Evolutionary conservation across 2,329 filamentous ascomycete species (phyloP).

Genomic region (Fonsecaea nubica): DNA sequence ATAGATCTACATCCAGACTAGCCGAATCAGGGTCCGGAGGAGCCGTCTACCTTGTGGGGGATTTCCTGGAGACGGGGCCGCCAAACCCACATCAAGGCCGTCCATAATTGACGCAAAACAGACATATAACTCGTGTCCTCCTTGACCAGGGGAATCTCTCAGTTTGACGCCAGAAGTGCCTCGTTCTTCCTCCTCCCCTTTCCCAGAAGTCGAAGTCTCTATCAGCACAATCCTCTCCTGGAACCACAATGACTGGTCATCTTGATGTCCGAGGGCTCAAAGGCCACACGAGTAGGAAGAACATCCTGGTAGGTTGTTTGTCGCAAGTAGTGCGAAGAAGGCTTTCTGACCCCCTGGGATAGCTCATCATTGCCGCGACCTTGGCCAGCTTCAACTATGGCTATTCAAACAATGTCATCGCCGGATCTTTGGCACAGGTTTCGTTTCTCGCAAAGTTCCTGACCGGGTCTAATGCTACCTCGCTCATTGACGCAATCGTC

Average conservation of each 20-base stretch:
- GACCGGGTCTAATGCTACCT: slow-evolving; percentile 30
- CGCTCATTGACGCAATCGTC: slow-evolving; percentile 37
- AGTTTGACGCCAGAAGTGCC: no score
- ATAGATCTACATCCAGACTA: no score
- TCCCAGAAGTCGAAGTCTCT: no score
- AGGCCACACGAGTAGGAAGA: slow-evolving; percentile 7
- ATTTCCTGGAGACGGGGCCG: no score
- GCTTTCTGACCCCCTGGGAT: not conserved
- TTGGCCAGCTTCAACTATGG: slow-evolving; percentile 44
- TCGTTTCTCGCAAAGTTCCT: slow-evolving; percentile 43
- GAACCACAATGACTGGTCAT: slow-evolving; percentile 9
- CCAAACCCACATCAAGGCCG: no score
- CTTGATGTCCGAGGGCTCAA: not conserved
- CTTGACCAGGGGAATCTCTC: no score
- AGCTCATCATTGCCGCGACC: slow-evolving; percentile 35
- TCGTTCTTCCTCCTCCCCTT: not conserved
- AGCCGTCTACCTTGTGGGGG: no score
- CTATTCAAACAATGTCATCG: slow-evolving; percentile 43
- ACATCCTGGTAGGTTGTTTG: slow-evolving; percentile 3
- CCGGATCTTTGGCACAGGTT: slow-evolving; percentile 42
- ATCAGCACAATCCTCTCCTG: no score
- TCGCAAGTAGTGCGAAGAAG: not conserved
- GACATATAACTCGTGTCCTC: no score
- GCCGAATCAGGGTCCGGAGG: no score
- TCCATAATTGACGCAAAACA: no score